A percentile compares a stretch with the other conserved stretches of the same genome.
Conservation (phyloP, 495 filamentous ascomycete species). For the Lepraria neglecta region DNA sequence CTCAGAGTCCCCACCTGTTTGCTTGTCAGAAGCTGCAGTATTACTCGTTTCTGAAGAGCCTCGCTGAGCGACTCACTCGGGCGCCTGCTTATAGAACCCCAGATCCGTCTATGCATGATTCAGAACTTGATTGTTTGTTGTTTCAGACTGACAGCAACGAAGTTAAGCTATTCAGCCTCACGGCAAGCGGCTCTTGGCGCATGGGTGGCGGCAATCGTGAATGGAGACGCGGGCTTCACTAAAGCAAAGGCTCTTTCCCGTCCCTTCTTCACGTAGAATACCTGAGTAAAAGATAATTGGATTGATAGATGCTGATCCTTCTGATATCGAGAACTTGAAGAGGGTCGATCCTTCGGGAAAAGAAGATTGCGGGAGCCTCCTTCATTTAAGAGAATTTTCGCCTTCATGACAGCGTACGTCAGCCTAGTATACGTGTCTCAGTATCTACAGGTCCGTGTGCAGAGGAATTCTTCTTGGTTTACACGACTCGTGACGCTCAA, state of each 20-base stretch:
- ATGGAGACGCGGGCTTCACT: neutral
- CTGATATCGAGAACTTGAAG: neutral
- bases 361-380: conserved; percentile 3
- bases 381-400: neutral
- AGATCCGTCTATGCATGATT: conserved; percentile 26
- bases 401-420: conserved; percentile 10
- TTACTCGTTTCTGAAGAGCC: neutral
- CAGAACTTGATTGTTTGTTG: neutral
- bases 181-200: conserved; percentile 11
- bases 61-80: conserved; percentile 17
- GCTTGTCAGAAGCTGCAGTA: conserved; percentile 7
- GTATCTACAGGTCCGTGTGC: neutral
- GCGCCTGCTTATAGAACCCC: conserved; percentile 25
- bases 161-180: conserved; percentile 8
- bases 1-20: conserved; percentile 23
- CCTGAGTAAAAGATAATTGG: too few relatives aligned
- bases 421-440: conserved; percentile 9
- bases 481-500: too few relatives aligned
- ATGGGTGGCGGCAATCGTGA: neutral
- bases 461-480: too few relatives aligned
- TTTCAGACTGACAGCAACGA: neutral
- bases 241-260: too few relatives aligned
- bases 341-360: neutral
- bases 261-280: too few relatives aligned
- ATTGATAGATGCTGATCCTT: too few relatives aligned